Evolutionary conservation across 805 yeast species (phyloP), one percentile per base, ranked within the genome.

Genomic region (Ogataea saltuana): DNA sequence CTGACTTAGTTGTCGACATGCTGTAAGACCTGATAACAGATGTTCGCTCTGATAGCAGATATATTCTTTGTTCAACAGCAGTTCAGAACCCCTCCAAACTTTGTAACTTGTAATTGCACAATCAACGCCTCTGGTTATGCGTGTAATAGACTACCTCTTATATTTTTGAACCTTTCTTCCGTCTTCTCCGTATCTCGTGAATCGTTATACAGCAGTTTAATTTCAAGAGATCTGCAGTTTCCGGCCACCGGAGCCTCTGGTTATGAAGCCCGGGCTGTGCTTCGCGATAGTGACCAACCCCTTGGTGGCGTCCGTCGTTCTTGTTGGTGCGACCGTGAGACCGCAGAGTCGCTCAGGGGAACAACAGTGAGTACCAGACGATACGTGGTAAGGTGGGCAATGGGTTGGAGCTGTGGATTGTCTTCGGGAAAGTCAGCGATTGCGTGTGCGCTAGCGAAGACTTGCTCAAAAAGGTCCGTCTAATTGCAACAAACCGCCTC

Each of bases 1-100:
- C 71, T 11, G 83, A 71, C 58, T 85, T 86, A 10, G 53, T 51
- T 22, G 55, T 42, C 13, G 91, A 83, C 95, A 86, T 86, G 12
- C 29, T 41, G 29, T 34, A 34, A 34, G 28, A 11, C 28, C 38
- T 34, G 38, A 34, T 34, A 34, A 34, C 38, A 34, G 38, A 34
- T 34, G 26, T 34, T 34, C 35, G 35, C 35, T 32, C 35, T 19
- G 35, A 32, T 32, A 34, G 25, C 38, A 23, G 29, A 25, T 23
- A 25, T 34, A 13, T 11, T 15, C 25, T 34, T 25, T 20, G 28
- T 25, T 21, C 22, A 13, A 32, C 35, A 32, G 18, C 22, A 12
- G 35, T 32, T 32, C 16, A 7, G 6, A 20, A 12, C n/a, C 4
- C n/a, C 16, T 12, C 17, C 35, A 19, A 32, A n/a, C 23, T 32